Conservation (phyloP, 2,329 filamentous ascomycete species). For the Ustilaginoidea virens region DNA sequence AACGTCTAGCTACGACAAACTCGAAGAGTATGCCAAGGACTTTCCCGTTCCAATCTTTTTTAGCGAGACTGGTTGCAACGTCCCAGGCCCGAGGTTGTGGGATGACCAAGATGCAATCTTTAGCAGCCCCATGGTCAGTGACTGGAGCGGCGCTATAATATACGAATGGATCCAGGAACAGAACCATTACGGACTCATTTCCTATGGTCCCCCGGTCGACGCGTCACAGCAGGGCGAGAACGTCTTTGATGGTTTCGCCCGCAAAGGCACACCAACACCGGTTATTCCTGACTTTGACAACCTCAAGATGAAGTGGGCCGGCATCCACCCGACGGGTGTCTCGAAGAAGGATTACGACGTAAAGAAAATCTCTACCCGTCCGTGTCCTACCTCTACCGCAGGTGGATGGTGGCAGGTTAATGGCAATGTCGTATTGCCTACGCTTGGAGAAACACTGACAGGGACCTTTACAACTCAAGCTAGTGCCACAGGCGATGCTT, state of each 20-base stretch:
- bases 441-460: conserved; percentile 39
- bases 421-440: conserved; percentile 54
- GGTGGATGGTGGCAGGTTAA: conserved; percentile 70
- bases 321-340: conserved; percentile 53
- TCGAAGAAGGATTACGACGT: conserved; percentile 49
- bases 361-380: conserved; percentile 41
- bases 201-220: conserved; percentile 48
- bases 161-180: conserved; percentile 84
- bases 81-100: conserved; percentile 43
- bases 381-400: conserved; percentile 54
- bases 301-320: conserved; percentile 62
- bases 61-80: conserved; percentile 77
- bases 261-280: conserved; percentile 59
- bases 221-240: conserved; percentile 35
- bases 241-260: conserved; percentile 49
- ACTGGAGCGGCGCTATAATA: conserved; percentile 63
- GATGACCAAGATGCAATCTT: conserved; percentile 65
- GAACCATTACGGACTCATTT: conserved; percentile 70
- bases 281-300: conserved; percentile 65
- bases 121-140: conserved; percentile 52
- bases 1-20: conserved; percentile 51
- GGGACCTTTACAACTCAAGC: conserved; percentile 10
- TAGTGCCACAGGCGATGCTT: conserved; percentile 7
- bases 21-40: conserved; percentile 49
- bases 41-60: conserved; percentile 83